A percentile compares a stretch with the other conserved stretches of the same genome.
Conservation (phyloP, 441 rosid species). For the Syzygium malaccense region DNA sequence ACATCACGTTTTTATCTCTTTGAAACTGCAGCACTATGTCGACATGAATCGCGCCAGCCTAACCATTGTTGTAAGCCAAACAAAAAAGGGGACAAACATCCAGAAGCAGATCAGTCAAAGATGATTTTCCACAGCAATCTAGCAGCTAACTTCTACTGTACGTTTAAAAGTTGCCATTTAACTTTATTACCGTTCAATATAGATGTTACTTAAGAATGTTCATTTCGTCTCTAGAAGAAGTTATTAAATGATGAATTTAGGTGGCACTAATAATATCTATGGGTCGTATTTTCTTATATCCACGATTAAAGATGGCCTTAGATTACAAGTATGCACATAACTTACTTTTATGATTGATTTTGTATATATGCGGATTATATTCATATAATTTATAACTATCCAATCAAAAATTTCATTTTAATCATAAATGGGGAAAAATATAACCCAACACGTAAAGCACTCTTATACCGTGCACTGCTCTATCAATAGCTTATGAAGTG, state of each 20-base stretch:
- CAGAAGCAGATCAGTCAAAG: neutral
- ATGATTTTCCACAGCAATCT: neutral
- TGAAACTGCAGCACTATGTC: neutral
- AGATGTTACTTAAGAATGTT: neutral
- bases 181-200: neutral
- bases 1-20: neutral
- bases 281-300: neutral
- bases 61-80: neutral
- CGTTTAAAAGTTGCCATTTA: neutral
- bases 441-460: neutral
- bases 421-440: neutral
- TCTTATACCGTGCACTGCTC: neutral
- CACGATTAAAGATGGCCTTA: too few species aligned
- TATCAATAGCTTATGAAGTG: too few species aligned
- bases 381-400: neutral
- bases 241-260: neutral
- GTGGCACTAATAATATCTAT: neutral
- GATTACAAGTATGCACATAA: too few species aligned
- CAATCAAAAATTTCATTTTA: neutral
- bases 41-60: neutral
- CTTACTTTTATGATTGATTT: neutral
- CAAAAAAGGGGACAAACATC: neutral
- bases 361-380: neutral
- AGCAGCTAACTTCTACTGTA: neutral
- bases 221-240: neutral